These are phyloP conservation scores for Aulographum hederae DNA, from an alignment of 2,329 filamentous ascomycete species.

Conservation along the genomic window DNA sequence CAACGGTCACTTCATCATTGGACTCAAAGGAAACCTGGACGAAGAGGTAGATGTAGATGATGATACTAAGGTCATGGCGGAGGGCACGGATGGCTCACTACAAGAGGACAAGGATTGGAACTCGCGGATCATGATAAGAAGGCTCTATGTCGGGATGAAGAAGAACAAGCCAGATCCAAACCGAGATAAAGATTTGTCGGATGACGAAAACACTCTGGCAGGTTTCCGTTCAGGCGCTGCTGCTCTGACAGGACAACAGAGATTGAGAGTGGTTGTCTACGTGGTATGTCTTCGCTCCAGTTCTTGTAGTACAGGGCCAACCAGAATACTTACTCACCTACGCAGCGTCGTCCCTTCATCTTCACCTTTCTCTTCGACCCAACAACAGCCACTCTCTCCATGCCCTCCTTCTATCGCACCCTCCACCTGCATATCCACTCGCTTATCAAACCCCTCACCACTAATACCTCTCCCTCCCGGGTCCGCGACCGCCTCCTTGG, in stretches of 20 bases:
- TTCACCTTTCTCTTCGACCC: slow-evolving; percentile 56
- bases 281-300: slow-evolving; percentile 33
- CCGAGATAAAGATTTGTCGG: neutral
- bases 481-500: slow-evolving; percentile 24
- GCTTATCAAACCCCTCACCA: slow-evolving; percentile 25
- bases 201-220: no score
- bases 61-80: slow-evolving; percentile 6
- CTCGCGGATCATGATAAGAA: slow-evolving; percentile 41
- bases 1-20: slow-evolving; percentile 45
- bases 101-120: slow-evolving; percentile 18
- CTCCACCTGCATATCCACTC: slow-evolving; percentile 33
- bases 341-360: slow-evolving; percentile 57
- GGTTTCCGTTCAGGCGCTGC: no score
- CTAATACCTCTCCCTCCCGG: slow-evolving; percentile 20
- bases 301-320: neutral
- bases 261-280: slow-evolving; percentile 53
- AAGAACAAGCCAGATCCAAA: slow-evolving; percentile 24
- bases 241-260: neutral
- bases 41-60: slow-evolving; percentile 25
- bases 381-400: slow-evolving; percentile 34
- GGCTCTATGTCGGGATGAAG: slow-evolving; percentile 41
- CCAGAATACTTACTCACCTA: neutral
- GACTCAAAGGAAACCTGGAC: slow-evolving; percentile 46
- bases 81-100: slow-evolving; percentile 6
- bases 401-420: slow-evolving; percentile 26